Conservation (phyloP, 1,284 basidiomycete species). For the Tilletia horrida region DNA sequence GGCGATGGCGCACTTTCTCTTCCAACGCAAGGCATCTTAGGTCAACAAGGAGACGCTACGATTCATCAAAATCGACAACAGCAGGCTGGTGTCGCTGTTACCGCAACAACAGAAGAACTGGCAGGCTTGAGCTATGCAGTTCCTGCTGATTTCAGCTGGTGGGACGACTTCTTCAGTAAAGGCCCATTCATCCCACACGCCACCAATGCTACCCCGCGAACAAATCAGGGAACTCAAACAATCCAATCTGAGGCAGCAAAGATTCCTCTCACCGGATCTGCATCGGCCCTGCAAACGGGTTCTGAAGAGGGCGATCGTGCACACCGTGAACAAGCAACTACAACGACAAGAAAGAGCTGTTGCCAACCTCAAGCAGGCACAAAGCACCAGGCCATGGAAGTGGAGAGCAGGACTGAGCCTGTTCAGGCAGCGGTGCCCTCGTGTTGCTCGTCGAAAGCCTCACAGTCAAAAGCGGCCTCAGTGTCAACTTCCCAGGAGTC, state of each 20-base stretch:
- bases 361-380: background rate
- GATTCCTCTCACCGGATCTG: background rate
- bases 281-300: background rate
- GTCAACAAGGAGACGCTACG: too few species aligned
- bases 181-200: background rate
- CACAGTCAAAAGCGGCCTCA: too few species aligned
- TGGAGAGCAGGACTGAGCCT: too few species aligned
- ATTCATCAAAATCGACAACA: slow-evolving; percentile 15
- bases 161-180: slow-evolving; percentile 30
- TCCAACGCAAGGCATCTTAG: too few species aligned
- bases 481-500: too few species aligned
- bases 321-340: too few species aligned
- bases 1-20: too few species aligned
- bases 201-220: background rate
- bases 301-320: background rate
- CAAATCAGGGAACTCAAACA: background rate
- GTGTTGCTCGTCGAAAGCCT: too few species aligned
- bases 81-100: background rate
- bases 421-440: too few species aligned
- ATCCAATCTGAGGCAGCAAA: background rate
- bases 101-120: background rate
- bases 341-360: background rate
- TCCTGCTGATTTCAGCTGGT: slow-evolving; percentile 52
- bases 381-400: too few species aligned
- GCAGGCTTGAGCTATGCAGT: slow-evolving; percentile 45